A percentile compares a stretch with the other conserved stretches of the same genome.
phyloP scores from a whole-genome alignment of 176 grass and related monocot species.

The Tillandsia fasciculata region DNA sequence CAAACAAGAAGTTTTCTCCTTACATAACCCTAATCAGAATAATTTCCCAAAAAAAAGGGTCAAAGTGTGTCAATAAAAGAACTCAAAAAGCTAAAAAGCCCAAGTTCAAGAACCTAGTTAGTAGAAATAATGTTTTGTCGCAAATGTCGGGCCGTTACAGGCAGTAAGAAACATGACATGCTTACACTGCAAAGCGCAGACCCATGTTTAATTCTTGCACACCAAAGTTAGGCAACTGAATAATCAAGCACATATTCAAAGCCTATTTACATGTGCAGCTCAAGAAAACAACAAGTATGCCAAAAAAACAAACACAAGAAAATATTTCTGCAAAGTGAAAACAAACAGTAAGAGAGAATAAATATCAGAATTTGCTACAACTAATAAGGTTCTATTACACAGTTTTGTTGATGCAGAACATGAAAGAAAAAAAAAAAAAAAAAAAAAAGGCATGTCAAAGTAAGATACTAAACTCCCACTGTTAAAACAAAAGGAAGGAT shows the following conservation, averaged over 20 bases:
- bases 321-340: too few species aligned
- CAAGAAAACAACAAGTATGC: background rate
- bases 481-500: background rate
- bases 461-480: background rate
- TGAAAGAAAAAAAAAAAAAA: too few species aligned
- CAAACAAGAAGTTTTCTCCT: too few species aligned
- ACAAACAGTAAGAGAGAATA: too few species aligned
- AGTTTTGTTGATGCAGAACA: too few species aligned
- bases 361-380: too few species aligned
- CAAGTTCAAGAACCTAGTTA: background rate
- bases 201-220: background rate
- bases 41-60: too few species aligned
- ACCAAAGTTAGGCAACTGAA: background rate
- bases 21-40: too few species aligned
- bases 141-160: background rate
- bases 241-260: background rate
- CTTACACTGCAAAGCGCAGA: background rate
- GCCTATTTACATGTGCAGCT: background rate
- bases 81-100: too few species aligned
- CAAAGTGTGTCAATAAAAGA: too few species aligned
- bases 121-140: background rate
- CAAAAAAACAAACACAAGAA: background rate
- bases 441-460: too few species aligned
- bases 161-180: background rate
- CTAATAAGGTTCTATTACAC: too few species aligned